Percentiles rank a stretch among this genome's conserved stretches.
These are phyloP conservation scores for Cryptococcus sp. DNA, from an alignment of 1,284 basidiomycete species.

Conservation along the genomic window DNA sequence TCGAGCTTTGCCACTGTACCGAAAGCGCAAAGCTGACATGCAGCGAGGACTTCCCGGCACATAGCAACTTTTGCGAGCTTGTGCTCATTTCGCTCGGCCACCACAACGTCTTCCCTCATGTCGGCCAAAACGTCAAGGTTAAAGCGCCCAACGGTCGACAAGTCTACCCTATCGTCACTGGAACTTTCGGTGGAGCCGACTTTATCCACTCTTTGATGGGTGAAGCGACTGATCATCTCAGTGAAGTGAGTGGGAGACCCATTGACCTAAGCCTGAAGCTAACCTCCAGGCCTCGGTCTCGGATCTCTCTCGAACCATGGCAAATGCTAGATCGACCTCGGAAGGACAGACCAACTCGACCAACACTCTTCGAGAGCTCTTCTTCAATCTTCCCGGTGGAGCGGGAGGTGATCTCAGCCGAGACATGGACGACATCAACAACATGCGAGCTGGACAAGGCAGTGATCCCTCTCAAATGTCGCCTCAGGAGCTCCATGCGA, in stretches of 20 bases:
- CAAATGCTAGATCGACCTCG: conserved; percentile 52
- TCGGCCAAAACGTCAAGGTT: conserved; percentile 73
- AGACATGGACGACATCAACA: conserved; percentile 69
- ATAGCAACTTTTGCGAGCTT: conserved; percentile 69
- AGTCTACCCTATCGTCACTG: conserved; percentile 80
- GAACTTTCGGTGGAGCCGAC: conserved; percentile 80
- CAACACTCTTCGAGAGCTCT: conserved; percentile 40
- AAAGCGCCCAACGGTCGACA: conserved; percentile 68
- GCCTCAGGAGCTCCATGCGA: conserved; percentile 75
- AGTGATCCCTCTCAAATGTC: conserved; percentile 72
- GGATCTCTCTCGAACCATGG: conserved; percentile 75
- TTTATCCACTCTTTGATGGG: conserved; percentile 66
- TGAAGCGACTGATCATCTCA: conserved; percentile 50
- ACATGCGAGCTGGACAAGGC: conserved; percentile 57
- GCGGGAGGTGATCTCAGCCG: conserved; percentile 53
- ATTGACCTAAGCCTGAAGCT: not conserved
- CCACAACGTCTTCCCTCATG: conserved; percentile 76
- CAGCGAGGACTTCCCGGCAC: conserved; percentile 60
- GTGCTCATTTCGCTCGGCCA: conserved; percentile 69
- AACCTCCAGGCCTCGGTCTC: conserved; percentile 69
- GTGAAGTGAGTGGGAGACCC: conserved; percentile 20
- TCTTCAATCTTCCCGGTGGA: conserved; percentile 59
- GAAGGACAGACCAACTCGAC: conserved; percentile 52
- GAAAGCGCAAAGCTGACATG: not conserved
- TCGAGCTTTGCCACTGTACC: not conserved